Evolutionary conservation across 192 early-diverging fungal genomes (phyloP).

Genomic region (Coemansia sp.): DNA sequence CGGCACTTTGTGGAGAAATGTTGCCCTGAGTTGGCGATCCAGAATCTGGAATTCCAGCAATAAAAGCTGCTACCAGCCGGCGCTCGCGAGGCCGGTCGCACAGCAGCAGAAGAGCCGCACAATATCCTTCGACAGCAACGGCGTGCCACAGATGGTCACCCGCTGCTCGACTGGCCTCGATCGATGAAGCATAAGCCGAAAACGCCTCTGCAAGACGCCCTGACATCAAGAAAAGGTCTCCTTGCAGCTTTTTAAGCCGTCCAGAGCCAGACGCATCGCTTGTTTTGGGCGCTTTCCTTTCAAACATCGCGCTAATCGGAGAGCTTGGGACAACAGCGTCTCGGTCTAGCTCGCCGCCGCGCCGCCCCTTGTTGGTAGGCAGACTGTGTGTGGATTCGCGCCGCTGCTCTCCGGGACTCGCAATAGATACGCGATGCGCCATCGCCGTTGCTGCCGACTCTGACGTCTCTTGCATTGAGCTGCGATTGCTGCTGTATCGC

Average conservation of each 20-base stretch:
- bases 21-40: neutral
- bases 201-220: conserved; percentile 48
- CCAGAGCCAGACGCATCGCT: conserved; percentile 18
- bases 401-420: conserved; percentile 1
- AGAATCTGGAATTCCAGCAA: conserved; percentile 2
- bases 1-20: conserved; percentile 8
- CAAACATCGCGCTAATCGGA: neutral
- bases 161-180: conserved; percentile 26
- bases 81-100: conserved; percentile 29
- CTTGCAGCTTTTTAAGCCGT: conserved; percentile 52
- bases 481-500: conserved; percentile 2
- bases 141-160: conserved; percentile 54
- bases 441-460: conserved; percentile 7
- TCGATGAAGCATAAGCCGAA: conserved; percentile 34
- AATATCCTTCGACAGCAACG: conserved; percentile 51
- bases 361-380: conserved; percentile 21
- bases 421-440: conserved; percentile 7
- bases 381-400: conserved; percentile 23
- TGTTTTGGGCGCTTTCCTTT: conserved; percentile 1
- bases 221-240: conserved; percentile 47
- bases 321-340: conserved; percentile 13
- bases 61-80: conserved; percentile 15
- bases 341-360: conserved; percentile 48
- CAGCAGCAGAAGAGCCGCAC: conserved; percentile 45
- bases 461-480: conserved; percentile 22